Conservation (phyloP, 2,329 filamentous ascomycete genomes). For the Dothideomycetidae sp. region DNA sequence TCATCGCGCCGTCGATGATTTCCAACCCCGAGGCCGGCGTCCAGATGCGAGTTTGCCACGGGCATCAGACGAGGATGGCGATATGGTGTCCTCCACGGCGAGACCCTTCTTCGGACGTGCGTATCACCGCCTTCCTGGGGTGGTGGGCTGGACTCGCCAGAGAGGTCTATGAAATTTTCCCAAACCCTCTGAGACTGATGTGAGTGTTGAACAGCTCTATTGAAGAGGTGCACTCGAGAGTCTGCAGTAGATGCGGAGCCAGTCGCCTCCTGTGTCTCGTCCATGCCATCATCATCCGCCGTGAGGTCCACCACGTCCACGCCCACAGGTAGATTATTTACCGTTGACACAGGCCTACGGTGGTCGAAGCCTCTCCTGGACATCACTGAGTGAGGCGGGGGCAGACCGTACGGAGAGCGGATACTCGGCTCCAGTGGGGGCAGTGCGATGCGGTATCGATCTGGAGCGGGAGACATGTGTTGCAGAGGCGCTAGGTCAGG, state of each 20-base stretch:
- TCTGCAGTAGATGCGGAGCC: too few relatives aligned
- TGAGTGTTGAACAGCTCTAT: conserved; percentile 13
- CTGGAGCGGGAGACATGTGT: conserved; percentile 19
- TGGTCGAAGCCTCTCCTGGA: conserved; percentile 42
- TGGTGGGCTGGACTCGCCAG: conserved; percentile 12
- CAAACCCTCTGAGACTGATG: conserved; percentile 23
- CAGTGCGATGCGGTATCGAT: conserved; percentile 18
- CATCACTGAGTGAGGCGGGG: conserved; percentile 20
- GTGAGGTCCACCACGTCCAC: conserved; percentile 26
- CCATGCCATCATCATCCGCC: conserved; percentile 17
- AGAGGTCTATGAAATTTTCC: conserved; percentile 29
- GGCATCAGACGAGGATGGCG: conserved; percentile 3
- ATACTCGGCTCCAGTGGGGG: conserved; percentile 13
- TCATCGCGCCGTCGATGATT: conserved; percentile 6
- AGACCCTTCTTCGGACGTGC: neutral
- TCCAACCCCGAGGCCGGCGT: conserved; percentile 38
- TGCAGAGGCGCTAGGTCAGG: conserved; percentile 8
- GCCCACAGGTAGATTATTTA: conserved; percentile 7
- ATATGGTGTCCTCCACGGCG: conserved; percentile 2
- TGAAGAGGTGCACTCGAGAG: neutral
- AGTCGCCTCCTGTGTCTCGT: neutral
- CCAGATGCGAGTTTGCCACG: conserved; percentile 10
- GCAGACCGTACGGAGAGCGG: conserved; percentile 3
- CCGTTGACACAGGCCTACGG: conserved; percentile 34
- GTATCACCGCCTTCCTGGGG: conserved; percentile 6